phyloP scores from a whole-genome alignment of 352 stramenopile species.

The Aphanomyces astaci region DNA sequence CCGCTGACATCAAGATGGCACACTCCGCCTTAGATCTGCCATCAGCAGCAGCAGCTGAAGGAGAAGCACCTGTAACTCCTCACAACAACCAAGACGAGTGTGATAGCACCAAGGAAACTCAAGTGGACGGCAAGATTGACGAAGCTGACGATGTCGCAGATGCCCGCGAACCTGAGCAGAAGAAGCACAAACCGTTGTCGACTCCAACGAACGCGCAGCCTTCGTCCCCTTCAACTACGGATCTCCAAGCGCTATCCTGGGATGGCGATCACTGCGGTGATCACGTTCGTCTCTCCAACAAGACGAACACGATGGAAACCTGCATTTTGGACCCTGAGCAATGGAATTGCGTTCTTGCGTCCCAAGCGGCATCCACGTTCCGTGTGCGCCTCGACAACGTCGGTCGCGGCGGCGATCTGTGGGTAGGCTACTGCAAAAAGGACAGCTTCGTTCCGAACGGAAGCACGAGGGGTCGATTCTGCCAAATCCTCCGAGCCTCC shows the following conservation, averaged over 20 bases:
- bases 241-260: neutral
- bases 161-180: neutral
- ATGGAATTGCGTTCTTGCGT: slow-evolving; percentile 12
- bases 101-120: neutral
- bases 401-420: neutral
- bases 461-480: slow-evolving; percentile 11
- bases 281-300: neutral
- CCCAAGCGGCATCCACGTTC: neutral
- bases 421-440: slow-evolving; percentile 16
- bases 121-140: neutral
- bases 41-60: too few relatives aligned
- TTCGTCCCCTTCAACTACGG: too few relatives aligned
- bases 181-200: neutral
- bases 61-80: too few relatives aligned
- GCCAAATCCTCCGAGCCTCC: neutral
- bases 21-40: too few relatives aligned
- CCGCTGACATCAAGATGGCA: neutral
- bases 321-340: neutral
- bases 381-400: neutral
- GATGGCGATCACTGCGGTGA: neutral
- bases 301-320: slow-evolving; percentile 4
- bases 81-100: neutral
- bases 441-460: slow-evolving; percentile 11
- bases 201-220: too few relatives aligned
- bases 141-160: neutral